Percentiles rank a stretch among this genome's conserved stretches.
These are phyloP conservation scores for Plasmodium blacklocki DNA, from an alignment of 169 alveolate species.

Conservation along the genomic window DNA sequence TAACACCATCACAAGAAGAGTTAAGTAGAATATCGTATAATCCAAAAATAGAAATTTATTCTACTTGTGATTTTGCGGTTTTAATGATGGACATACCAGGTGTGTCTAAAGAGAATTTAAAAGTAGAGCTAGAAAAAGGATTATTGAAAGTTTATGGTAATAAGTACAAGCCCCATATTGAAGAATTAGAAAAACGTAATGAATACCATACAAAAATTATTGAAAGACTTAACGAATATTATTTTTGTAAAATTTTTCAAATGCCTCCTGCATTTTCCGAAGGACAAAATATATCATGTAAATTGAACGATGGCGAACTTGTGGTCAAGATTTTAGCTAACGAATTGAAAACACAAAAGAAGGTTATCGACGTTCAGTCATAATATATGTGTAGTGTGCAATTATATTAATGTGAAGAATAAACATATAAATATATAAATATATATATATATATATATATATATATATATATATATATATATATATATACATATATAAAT, in stretches of 20 bases:
- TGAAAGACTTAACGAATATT: slow-evolving; percentile 63
- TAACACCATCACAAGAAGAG: slow-evolving; percentile 71
- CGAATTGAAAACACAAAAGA: slow-evolving; percentile 52
- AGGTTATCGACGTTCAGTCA: slow-evolving; percentile 28
- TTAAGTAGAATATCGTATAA: slow-evolving; percentile 56
- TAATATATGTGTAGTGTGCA: neutral
- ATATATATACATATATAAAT: neutral
- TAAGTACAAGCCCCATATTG: slow-evolving; percentile 46
- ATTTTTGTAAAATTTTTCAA: slow-evolving; percentile 61
- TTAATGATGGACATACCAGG: slow-evolving; percentile 74
- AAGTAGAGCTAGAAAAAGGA: slow-evolving; percentile 70
- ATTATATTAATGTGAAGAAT: neutral
- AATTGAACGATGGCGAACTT: slow-evolving; percentile 59
- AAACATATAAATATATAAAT: neutral
- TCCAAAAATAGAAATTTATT: slow-evolving; percentile 59
- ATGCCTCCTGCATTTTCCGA: slow-evolving; percentile 74
- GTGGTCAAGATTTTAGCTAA: slow-evolving; percentile 46
- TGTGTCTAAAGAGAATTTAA: slow-evolving; percentile 49
- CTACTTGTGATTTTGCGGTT: slow-evolving; percentile 59
- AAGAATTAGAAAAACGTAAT: slow-evolving; percentile 53
- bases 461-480: neutral
- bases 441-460: neutral
- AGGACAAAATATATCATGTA: slow-evolving; percentile 72
- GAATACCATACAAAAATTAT: slow-evolving; percentile 74
- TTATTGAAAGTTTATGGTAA: slow-evolving; percentile 56